These are phyloP conservation scores for Gracilariopsis chorda DNA, from an alignment of 23 red algal species.

Conservation along the genomic window DNA sequence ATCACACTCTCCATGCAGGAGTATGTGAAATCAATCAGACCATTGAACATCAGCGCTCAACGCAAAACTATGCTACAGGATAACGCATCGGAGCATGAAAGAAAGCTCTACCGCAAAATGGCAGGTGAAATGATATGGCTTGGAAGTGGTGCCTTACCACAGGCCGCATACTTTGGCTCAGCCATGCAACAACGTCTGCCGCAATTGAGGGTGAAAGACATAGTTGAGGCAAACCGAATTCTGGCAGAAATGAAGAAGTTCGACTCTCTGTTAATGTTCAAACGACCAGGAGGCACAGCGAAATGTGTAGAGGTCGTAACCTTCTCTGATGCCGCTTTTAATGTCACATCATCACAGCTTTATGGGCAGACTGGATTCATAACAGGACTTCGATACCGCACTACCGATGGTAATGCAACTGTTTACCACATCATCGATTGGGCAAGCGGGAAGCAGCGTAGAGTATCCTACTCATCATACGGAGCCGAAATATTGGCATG, in stretches of 20 bases:
- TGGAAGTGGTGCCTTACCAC: constrained; percentile 15
- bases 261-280: neutral
- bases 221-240: neutral
- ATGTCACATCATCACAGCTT: neutral
- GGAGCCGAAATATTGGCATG: neutral
- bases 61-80: neutral
- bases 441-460: neutral
- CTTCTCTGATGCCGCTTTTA: constrained; percentile 4
- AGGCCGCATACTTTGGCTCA: constrained; percentile 11
- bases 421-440: neutral
- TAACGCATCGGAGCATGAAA: neutral
- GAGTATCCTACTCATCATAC: constrained; percentile 14
- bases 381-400: neutral
- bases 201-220: neutral
- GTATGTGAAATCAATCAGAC: neutral
- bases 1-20: constrained; percentile 3
- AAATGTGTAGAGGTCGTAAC: neutral
- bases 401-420: neutral
- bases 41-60: neutral
- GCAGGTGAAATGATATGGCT: constrained; percentile 5
- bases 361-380: constrained; percentile 15
- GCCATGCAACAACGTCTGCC: constrained; percentile 1
- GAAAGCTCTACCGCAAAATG: neutral
- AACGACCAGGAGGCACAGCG: neutral
- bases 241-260: neutral